Evolutionary conservation across 371 early-diverging fungal species (phyloP), one percentile per base, ranked within the genome.

Genomic region (Mucor saturninus): DNA sequence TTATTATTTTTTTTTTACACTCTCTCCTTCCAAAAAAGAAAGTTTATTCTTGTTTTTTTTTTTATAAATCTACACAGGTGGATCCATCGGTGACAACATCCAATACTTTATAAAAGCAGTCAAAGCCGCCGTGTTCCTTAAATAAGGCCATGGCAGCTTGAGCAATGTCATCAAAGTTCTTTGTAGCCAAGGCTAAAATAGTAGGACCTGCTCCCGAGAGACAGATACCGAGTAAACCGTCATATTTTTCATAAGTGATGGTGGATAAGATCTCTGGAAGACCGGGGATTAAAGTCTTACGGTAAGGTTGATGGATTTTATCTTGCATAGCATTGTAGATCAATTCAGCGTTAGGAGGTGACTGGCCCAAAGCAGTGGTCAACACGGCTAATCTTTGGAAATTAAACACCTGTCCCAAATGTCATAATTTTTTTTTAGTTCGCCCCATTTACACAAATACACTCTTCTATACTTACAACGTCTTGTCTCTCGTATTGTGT

Each of bases 151-250:
- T 85, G 10, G 89, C 86, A 21, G 81, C 77, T 28, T 73, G 61
- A 10, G 90, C 95, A 62, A 94, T 94, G 31, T 76, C 67, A 54
- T 90, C 91, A 80, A 88, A 91, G 72, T 93, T 88, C 60, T 85
- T 76, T 6, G 85, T 85, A 4, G 91, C 92, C 65, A 98, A 77
- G 14, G 93, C 93, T 52, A 98, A 81, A 46, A 97, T 92, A 15
- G 96, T 95, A 11, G 99, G 99, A 2, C 99, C 99, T 9, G 99
- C 98, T 42, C 99, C 99, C 60, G 92, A 92, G 54, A 98, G 75
- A 71, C 96, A 96, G 32, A 94, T 87, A 32, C 99, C 99, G 7
- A 96, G 80, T 14, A 97, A 75, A 6, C 97, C 98, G 2, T 93
- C 94, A 28, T 85, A 73, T 38, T 83, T 86, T 59, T 80, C 80